Conservation (phyloP, 2,329 filamentous ascomycete genomes). For the Aspergillus sp. region DNA sequence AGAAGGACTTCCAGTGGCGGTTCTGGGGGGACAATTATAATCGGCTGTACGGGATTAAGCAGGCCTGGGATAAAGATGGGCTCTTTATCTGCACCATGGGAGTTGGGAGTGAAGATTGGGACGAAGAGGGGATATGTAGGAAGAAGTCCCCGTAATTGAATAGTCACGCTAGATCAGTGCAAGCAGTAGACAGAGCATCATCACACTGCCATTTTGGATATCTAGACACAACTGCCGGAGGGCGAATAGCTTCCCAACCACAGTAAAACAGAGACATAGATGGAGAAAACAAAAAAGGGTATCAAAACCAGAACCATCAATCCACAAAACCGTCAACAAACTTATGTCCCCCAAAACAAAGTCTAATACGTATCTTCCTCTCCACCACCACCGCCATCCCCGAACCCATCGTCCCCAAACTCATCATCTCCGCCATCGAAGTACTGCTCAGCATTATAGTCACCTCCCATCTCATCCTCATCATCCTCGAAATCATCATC, state of each 20-base stretch:
- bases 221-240: not conserved
- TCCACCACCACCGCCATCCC: conserved; percentile 54
- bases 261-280: not conserved
- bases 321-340: conserved; percentile 30
- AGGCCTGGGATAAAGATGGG: conserved; percentile 30
- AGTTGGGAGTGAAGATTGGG: conserved; percentile 28
- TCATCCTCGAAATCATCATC: conserved; percentile 62
- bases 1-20: conserved; percentile 39
- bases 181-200: not conserved
- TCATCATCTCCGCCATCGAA: conserved; percentile 60
- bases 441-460: conserved; percentile 66
- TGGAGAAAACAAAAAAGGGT: conserved; percentile 2
- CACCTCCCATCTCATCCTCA: conserved; percentile 58
- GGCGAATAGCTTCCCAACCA: too few species aligned
- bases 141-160: not conserved
- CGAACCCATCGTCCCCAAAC: conserved; percentile 55
- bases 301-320: conserved; percentile 8
- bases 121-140: conserved; percentile 23
- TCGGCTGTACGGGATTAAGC: conserved; percentile 29
- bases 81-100: conserved; percentile 25
- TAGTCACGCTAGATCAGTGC: not conserved
- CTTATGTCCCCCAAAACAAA: not conserved
- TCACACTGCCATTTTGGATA: not conserved
- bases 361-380: conserved; percentile 46
- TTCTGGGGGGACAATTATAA: conserved; percentile 42